Evolutionary conservation across 805 yeast genomes (phyloP), one percentile per base, ranked within the genome.

Genomic region (Hyphopichia homilentoma): DNA sequence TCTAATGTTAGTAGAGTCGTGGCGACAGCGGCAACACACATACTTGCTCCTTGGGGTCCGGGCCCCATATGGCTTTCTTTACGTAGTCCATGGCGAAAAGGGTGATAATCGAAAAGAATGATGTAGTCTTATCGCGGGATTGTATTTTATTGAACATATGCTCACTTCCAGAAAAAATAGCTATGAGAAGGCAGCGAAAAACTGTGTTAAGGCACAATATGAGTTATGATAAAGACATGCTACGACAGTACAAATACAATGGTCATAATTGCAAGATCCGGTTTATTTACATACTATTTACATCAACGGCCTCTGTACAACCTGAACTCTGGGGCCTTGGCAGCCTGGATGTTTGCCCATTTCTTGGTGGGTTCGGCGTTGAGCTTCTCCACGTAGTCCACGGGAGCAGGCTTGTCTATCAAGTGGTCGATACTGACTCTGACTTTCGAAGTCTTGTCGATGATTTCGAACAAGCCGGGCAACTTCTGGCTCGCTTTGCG

Each of bases 51-150:
- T 82, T 81, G 25, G 97, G 96, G 52, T 89, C 96, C 0, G 97
- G 97, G 0, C 98, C 98, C 83, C 94, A 90, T 23, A 90, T 81
- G 4, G 89, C 84, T 53, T 81, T 80, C 62, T 86, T 89, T 21
- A 90, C 57, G 54, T 70, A 82, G 52, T 90, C 87, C 97, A 90
- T 90, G 17, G 22, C 16, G n/a, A 20, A 8, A 8, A 20, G 7
- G 7, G 22, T 20, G 22, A 20, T 20, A n/a, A n/a, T n/a, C n/a
- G n/a, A n/a, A n/a, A n/a, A n/a, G n/a, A n/a, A n/a, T n/a, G n/a
- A n/a, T n/a, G n/a, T n/a, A n/a, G n/a, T n/a, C n/a, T n/a, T n/a
- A n/a, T n/a, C n/a, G n/a, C n/a, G n/a, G n/a, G n/a, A n/a, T n/a
- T n/a, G n/a, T n/a, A n/a, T n/a, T n/a, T n/a, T n/a, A n/a, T n/a